These are phyloP conservation scores for Epichloe coenophiala DNA, from an alignment of 2,329 filamentous ascomycete species.

Conservation along the genomic window DNA sequence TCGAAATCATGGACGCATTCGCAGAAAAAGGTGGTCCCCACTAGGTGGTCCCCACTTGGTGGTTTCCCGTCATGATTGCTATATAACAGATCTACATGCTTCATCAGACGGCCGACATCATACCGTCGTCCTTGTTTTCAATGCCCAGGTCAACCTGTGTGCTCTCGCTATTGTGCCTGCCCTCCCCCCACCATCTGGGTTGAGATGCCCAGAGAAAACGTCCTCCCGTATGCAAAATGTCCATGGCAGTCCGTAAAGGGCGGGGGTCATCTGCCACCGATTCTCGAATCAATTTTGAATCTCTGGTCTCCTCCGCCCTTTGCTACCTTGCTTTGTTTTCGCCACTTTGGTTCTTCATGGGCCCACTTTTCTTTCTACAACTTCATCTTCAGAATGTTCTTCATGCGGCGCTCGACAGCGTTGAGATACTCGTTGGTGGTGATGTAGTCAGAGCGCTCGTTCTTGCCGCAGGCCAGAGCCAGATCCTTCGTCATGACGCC, in stretches of 20 bases:
- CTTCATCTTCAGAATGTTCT: slow-evolving; percentile 66
- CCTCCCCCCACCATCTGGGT: background rate
- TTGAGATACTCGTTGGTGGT: slow-evolving; percentile 85
- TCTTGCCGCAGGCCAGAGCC: slow-evolving; percentile 87
- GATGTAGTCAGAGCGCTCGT: slow-evolving; percentile 70
- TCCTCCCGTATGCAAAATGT: background rate
- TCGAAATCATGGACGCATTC: background rate
- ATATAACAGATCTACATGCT: background rate
- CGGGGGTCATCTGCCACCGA: background rate
- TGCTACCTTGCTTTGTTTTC: background rate
- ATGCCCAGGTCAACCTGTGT: background rate
- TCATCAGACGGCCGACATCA: background rate
- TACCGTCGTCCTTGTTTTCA: background rate
- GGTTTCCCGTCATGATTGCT: background rate
- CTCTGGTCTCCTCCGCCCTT: background rate
- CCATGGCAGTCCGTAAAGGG: background rate
- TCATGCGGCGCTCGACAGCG: slow-evolving; percentile 83
- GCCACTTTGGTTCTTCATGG: background rate
- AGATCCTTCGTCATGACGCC: slow-evolving; percentile 99
- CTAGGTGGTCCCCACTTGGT: background rate
- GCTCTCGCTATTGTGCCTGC: background rate
- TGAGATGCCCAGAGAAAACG: background rate
- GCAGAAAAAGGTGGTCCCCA: background rate
- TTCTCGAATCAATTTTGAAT: background rate
- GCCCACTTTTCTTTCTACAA: slow-evolving; percentile 30